Conservation (phyloP, 1,284 basidiomycete genomes). For the Macrocystidia cucumis region DNA sequence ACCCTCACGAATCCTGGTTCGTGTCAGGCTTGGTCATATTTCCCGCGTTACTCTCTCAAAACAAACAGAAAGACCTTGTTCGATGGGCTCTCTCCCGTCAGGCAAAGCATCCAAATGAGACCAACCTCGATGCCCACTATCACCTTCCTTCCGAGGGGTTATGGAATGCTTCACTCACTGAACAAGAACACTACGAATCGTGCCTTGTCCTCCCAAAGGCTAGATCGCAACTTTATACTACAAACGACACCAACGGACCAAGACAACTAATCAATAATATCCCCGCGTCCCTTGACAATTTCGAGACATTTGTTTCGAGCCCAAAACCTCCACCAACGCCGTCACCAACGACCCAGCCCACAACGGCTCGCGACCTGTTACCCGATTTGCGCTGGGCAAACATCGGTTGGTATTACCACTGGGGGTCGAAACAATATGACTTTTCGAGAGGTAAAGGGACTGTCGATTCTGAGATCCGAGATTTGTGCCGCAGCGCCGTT, state of each 20-base stretch:
- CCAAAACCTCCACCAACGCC: constrained; percentile 54
- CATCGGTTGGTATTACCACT: constrained; percentile 89
- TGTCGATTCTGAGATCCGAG: constrained; percentile 47
- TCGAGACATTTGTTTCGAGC: constrained; percentile 33
- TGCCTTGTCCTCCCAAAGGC: constrained; percentile 32
- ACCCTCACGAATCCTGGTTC: constrained; percentile 17
- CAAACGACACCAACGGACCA: constrained; percentile 33
- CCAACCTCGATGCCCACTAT: constrained; percentile 85
- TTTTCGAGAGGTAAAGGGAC: constrained; percentile 61
- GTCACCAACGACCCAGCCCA: constrained; percentile 43
- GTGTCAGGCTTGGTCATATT: constrained; percentile 74
- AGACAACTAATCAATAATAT: constrained; percentile 63
- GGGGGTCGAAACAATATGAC: constrained; percentile 89
- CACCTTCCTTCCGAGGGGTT: constrained; percentile 60
- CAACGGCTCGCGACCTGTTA: constrained; percentile 45
- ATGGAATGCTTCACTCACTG: constrained; percentile 55
- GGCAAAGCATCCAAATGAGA: constrained; percentile 74
- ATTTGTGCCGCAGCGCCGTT: constrained; percentile 60
- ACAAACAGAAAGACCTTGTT: constrained; percentile 60
- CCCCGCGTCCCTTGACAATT: constrained; percentile 45
- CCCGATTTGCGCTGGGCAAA: constrained; percentile 84
- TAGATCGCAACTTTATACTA: constrained; percentile 14
- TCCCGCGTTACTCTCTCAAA: constrained; percentile 57
- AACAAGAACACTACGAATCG: constrained; percentile 22
- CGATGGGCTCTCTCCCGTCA: constrained; percentile 68